Evolutionary conservation across 805 yeast genomes (phyloP), one percentile per base, ranked within the genome.

Genomic region (Cyberlindnera misumaiensis): DNA sequence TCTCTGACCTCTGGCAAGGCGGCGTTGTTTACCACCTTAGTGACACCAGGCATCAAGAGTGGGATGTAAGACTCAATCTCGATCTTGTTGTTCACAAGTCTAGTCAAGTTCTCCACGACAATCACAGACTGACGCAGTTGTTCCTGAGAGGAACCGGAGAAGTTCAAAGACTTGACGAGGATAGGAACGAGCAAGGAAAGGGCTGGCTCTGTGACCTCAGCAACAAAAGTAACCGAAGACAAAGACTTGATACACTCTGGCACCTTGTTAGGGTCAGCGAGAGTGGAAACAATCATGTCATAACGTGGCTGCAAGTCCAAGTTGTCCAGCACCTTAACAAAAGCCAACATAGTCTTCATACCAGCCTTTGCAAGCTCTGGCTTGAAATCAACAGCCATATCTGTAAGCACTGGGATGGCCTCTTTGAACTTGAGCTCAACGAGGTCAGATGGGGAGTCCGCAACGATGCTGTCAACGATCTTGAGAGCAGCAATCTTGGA

Each of bases 191-290:
- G 70, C 41, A 90, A 65, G 8, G 97, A 76, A 51, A 90, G 70
- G 4, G 95, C 94, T 5, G 97, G 94, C 67, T 89, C 97, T 12
- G 97, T 93, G 46, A 90, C 98, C 67, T 93, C 98, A 34, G 98
- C 96, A 35, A 90, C 97, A 61, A 90, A 90, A 0, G 98, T 93
- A 39, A 90, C 97, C 30, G 94, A 83, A 3, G 96, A 83, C 46
- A 90, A 73, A 32, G 90, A 77, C 63, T 83, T 85, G 61, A 90
- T 85, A 63, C 96, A 88, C 43, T 75, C 81, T 41, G 96, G 85
- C 35, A 90, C 95, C 58, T 84, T 83, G 47, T 72, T 71, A 40
- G 97, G 97, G 57, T 90, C 84, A 34, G 94, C 88, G 62, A 93
- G 72, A 36, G 97, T 90, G 47, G 83, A 84, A 29, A 86, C 83